These are phyloP conservation scores for Volvox carteri DNA, from an alignment of 163 green algal genomes.

Conservation along the genomic window DNA sequence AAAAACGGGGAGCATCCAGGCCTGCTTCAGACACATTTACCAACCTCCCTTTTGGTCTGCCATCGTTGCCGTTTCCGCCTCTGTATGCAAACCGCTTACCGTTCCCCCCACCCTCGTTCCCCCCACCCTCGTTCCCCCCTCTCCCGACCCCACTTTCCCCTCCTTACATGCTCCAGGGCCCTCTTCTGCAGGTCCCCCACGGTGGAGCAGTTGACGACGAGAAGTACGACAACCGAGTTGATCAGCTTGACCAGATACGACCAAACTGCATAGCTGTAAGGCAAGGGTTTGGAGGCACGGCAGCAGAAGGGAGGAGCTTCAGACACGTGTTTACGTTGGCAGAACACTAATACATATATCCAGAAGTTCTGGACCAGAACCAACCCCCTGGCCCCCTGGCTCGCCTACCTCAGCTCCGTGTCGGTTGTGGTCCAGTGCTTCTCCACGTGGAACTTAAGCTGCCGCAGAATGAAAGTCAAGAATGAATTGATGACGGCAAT, in stretches of 20 bases:
- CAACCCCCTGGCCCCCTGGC: too few species aligned
- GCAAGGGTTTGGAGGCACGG: neutral
- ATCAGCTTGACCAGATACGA: conserved; percentile 48
- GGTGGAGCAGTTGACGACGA: conserved; percentile 51
- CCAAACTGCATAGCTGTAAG: conserved; percentile 39
- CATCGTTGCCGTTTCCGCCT: too few species aligned
- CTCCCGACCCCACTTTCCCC: neutral
- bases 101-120: too few species aligned
- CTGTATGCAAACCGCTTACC: too few species aligned
- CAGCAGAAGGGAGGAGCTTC: neutral
- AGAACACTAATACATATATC: neutral
- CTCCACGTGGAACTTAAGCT: conserved; percentile 38
- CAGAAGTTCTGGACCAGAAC: neutral
- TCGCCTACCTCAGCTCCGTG: conserved; percentile 50
- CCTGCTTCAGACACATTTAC: too few species aligned
- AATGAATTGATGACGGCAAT: conserved; percentile 42
- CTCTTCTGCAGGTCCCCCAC: conserved; percentile 8
- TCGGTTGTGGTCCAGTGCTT: conserved; percentile 63
- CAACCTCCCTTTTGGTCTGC: too few species aligned
- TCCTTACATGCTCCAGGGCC: conserved; percentile 10
- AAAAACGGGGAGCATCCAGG: too few species aligned
- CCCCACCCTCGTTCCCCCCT: too few species aligned
- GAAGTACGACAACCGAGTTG: conserved; percentile 46
- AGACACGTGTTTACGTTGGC: too few species aligned
- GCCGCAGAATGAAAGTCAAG: conserved; percentile 1